Evolutionary conservation across 1,284 basidiomycete genomes (phyloP).

Genomic region (Austroboletus olivaceoglutinosus): DNA sequence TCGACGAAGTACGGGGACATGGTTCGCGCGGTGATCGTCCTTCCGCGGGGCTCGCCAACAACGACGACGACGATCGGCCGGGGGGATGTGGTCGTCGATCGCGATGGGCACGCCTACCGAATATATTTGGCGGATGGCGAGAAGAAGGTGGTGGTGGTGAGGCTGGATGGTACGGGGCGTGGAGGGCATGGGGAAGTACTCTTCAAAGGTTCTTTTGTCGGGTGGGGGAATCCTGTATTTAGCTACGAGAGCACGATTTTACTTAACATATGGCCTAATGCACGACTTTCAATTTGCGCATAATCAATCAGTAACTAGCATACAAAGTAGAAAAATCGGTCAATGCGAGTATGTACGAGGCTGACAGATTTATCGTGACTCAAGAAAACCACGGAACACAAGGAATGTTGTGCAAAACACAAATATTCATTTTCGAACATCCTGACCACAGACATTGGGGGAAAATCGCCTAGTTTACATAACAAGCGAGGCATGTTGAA

Average conservation of each 20-base stretch:
- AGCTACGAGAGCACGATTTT: too few relatives aligned
- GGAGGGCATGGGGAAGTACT: conserved; percentile 33
- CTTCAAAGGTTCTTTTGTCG: conserved; percentile 20
- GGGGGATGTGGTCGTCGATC: conserved; percentile 12
- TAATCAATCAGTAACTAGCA: too few relatives aligned
- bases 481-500: background rate
- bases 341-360: too few relatives aligned
- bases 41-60: conserved; percentile 7
- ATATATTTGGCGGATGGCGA: conserved; percentile 19
- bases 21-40: conserved; percentile 10
- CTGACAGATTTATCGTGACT: conserved; percentile 72
- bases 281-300: too few relatives aligned
- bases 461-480: conserved; percentile 72
- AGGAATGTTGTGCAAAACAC: conserved; percentile 87
- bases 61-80: background rate
- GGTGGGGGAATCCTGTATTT: too few relatives aligned
- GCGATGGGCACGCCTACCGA: conserved; percentile 19
- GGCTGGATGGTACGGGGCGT: conserved; percentile 34
- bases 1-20: background rate
- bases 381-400: conserved; percentile 82
- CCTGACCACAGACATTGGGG: conserved; percentile 81
- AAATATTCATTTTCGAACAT: conserved; percentile 89
- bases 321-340: too few relatives aligned
- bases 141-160: conserved; percentile 25
- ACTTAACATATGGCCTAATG: too few relatives aligned